Evolutionary conservation across 1,284 basidiomycete species (phyloP).

Genomic region (Ustilago curta): DNA sequence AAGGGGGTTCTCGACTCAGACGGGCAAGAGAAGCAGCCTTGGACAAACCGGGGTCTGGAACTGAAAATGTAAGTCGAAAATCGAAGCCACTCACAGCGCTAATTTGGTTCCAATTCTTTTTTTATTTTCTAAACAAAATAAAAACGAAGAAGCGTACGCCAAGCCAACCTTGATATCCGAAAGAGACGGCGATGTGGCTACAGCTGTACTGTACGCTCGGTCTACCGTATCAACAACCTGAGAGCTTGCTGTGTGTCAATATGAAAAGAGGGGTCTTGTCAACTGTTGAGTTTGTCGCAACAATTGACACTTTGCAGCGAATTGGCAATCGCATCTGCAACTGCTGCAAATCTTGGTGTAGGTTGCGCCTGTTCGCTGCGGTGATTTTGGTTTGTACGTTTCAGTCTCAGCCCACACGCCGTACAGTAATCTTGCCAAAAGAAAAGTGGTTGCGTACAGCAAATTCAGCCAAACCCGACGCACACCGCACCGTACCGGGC

Average conservation of each 20-base stretch:
- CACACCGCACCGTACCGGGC: too few relatives aligned
- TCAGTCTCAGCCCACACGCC: background rate
- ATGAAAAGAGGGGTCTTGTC: conserved; percentile 4
- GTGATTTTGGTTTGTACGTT: background rate
- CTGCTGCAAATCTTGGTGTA: background rate
- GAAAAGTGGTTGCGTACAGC: too few relatives aligned
- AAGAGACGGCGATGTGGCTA: too few relatives aligned
- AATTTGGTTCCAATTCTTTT: background rate
- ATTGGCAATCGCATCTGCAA: too few relatives aligned
- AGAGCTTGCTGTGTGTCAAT: background rate
- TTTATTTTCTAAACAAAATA: too few relatives aligned
- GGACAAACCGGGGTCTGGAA: conserved; percentile 24
- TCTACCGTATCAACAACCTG: too few relatives aligned
- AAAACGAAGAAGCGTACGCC: background rate
- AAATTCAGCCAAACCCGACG: too few relatives aligned
- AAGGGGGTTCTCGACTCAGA: background rate
- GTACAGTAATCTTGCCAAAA: background rate
- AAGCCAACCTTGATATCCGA: background rate
- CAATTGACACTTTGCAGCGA: too few relatives aligned
- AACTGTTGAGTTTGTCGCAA: conserved; percentile 1
- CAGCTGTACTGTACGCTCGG: too few relatives aligned
- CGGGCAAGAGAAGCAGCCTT: background rate
- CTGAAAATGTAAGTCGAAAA: conserved; percentile 36
- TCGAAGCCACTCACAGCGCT: conserved; percentile 5
- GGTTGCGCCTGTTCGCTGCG: background rate